phyloP scores from a whole-genome alignment of 257 asterid species.

The Craterostigma plantagineum region DNA sequence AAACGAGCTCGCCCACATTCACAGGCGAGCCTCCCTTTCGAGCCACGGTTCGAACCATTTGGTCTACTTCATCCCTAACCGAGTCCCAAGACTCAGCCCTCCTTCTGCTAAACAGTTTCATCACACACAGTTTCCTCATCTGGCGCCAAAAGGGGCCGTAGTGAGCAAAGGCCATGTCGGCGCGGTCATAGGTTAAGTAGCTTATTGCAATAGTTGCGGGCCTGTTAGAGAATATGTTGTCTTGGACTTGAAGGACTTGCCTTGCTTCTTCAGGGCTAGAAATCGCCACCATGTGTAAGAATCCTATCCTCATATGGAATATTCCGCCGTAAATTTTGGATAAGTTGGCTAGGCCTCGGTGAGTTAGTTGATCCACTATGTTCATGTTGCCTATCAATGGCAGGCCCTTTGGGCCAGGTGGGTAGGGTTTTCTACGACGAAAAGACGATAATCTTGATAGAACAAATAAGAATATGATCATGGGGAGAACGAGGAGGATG shows the following conservation, averaged over 20 bases:
- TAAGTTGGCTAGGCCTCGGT: constrained; percentile 49
- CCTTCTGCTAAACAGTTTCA: constrained; percentile 73
- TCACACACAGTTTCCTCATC: constrained; percentile 78
- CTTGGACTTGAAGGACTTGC: constrained; percentile 66
- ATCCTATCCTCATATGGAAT: constrained; percentile 53
- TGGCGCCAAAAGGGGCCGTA: constrained; percentile 97
- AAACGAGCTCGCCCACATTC: constrained; percentile 66
- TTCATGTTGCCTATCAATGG: constrained; percentile 71
- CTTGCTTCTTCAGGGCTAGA: constrained; percentile 72
- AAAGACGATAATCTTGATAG: too few relatives aligned
- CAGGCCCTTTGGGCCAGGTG: constrained; percentile 81
- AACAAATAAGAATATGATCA: constrained; percentile 3
- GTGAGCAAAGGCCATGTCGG: constrained; percentile 91
- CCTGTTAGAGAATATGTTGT: constrained; percentile 74
- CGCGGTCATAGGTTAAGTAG: constrained; percentile 63
- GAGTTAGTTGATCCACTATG: constrained; percentile 52
- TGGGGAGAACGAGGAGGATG: constrained; percentile 16
- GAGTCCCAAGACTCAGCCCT: constrained; percentile 95
- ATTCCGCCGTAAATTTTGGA: constrained; percentile 69
- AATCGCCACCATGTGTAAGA: constrained; percentile 46
- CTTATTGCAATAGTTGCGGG: constrained; percentile 62
- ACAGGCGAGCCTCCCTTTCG: constrained; percentile 20
- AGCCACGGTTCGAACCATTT: constrained; percentile 24
- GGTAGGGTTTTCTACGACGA: constrained; percentile 33
- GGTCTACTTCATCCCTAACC: constrained; percentile 67